Evolutionary conservation across 1,139 yeast species (phyloP).

Genomic region (Schwanniomyces etchellsii): DNA sequence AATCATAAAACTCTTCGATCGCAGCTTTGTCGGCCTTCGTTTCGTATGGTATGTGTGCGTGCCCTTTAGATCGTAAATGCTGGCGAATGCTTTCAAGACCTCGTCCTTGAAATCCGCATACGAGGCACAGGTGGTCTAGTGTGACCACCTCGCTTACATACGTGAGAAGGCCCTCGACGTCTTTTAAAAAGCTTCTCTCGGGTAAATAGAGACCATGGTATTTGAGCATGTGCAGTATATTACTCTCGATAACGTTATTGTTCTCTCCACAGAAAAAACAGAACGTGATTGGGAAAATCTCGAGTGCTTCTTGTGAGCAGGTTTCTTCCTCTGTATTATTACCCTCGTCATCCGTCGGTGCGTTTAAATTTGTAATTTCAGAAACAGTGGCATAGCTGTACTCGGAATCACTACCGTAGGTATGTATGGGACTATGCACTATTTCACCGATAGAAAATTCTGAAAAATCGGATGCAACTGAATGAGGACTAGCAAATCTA

Average conservation of each 20-base stretch:
- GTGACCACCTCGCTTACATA: conserved; percentile 40
- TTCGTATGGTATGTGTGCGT: conserved; percentile 51
- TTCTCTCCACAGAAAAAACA: conserved; percentile 40
- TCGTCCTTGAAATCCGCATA: conserved; percentile 49
- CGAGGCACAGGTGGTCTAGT: conserved; percentile 44
- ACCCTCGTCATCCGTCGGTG: conserved; percentile 13
- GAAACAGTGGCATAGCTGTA: conserved; percentile 38
- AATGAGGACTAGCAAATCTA: conserved; percentile 37
- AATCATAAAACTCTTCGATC: conserved; percentile 40
- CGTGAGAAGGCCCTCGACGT: conserved; percentile 40
- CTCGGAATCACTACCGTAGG: conserved; percentile 44
- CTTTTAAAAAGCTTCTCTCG: conserved; percentile 34
- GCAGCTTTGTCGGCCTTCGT: conserved; percentile 35
- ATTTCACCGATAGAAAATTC: conserved; percentile 65
- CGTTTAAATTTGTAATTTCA: conserved; percentile 31
- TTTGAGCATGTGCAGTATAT: conserved; percentile 43
- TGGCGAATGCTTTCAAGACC: conserved; percentile 47
- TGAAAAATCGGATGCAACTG: conserved; percentile 46
- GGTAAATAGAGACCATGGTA: conserved; percentile 50
- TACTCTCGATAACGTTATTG: conserved; percentile 34
- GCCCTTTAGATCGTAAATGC: conserved; percentile 48
- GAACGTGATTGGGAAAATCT: conserved; percentile 25
- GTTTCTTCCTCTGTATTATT: conserved; percentile 19
- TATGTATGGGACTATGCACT: conserved; percentile 2
- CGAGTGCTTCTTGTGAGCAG: conserved; percentile 15